Percentiles rank a stretch among this genome's conserved stretches.
These are phyloP conservation scores for Pleurotus eryngii DNA, from an alignment of 768 basidiomycete species.

Conservation along the genomic window DNA sequence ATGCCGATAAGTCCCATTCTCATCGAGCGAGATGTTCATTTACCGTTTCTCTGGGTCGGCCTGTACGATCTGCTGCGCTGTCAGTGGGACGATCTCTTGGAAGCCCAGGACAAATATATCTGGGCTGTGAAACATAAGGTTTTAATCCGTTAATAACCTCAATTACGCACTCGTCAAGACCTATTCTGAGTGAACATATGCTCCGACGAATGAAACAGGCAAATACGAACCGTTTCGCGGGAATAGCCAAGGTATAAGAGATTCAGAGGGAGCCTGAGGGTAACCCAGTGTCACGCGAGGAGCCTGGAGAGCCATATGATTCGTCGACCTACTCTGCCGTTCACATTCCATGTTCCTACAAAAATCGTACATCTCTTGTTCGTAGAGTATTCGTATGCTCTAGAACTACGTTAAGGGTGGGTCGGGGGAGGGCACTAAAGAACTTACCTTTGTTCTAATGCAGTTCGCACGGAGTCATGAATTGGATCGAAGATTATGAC, in stretches of 20 bases:
- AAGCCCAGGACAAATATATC: constrained; percentile 91
- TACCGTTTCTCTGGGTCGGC: constrained; percentile 92
- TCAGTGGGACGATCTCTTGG: constrained; percentile 96
- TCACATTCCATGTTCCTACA: constrained; percentile 94
- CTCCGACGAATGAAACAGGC: neutral
- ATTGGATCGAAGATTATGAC: constrained; percentile 94
- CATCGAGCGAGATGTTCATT: constrained; percentile 9
- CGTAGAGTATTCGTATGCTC: constrained; percentile 81
- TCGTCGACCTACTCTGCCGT: constrained; percentile 64
- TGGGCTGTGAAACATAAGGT: constrained; percentile 46
- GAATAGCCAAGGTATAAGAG: constrained; percentile 87
- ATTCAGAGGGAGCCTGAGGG: constrained; percentile 69
- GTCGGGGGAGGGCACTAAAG: neutral
- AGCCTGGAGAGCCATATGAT: too few relatives aligned
- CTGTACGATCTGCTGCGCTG: constrained; percentile 96
- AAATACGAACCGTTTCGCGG: constrained; percentile 65
- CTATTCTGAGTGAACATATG: constrained; percentile 14
- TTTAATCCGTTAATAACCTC: neutral
- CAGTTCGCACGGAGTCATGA: constrained; percentile 78
- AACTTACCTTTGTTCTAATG: constrained; percentile 63
- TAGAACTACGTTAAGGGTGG: constrained; percentile 22
- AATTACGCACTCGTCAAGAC: constrained; percentile 45
- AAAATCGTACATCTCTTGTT: constrained; percentile 72
- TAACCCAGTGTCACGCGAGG: too few relatives aligned
- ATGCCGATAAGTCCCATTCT: neutral